A percentile compares a stretch with the other conserved stretches of the same genome.
Conservation (phyloP, 140 eudicot species). For the Oenanthe javanica region DNA sequence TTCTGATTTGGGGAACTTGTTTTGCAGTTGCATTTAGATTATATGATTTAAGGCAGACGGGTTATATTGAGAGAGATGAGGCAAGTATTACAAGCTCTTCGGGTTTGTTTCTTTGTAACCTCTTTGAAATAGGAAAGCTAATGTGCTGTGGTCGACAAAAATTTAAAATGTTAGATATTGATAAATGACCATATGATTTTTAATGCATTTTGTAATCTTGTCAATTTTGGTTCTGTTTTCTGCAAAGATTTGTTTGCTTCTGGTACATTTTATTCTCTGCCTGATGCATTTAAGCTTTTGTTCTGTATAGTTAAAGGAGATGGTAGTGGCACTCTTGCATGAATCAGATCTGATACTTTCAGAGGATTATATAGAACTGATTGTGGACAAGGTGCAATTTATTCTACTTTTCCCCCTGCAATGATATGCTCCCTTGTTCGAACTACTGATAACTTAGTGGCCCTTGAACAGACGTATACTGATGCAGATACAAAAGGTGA, state of each 20-base stretch:
- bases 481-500: conserved; percentile 85
- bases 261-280: not conserved
- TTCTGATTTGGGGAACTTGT: not conserved
- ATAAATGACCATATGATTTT: not conserved
- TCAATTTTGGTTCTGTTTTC: not conserved
- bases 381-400: conserved; percentile 63
- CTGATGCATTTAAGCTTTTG: not conserved
- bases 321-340: conserved; percentile 85
- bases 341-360: conserved; percentile 87
- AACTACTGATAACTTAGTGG: not conserved
- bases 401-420: not conserved
- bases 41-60: conserved; percentile 81
- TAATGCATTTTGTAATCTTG: not conserved
- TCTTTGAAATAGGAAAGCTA: not conserved
- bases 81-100: conserved; percentile 29
- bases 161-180: not conserved
- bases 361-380: conserved; percentile 62
- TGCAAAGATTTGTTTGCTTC: not conserved
- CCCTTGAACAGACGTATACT: conserved; percentile 40
- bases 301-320: conserved; percentile 61
- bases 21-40: conserved; percentile 79
- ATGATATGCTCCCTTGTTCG: not conserved
- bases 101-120: not conserved
- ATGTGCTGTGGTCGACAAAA: not conserved
- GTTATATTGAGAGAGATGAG: conserved; percentile 90